These are phyloP conservation scores for Trametes gibbosa DNA, from an alignment of 768 basidiomycete species.

Conservation along the genomic window DNA sequence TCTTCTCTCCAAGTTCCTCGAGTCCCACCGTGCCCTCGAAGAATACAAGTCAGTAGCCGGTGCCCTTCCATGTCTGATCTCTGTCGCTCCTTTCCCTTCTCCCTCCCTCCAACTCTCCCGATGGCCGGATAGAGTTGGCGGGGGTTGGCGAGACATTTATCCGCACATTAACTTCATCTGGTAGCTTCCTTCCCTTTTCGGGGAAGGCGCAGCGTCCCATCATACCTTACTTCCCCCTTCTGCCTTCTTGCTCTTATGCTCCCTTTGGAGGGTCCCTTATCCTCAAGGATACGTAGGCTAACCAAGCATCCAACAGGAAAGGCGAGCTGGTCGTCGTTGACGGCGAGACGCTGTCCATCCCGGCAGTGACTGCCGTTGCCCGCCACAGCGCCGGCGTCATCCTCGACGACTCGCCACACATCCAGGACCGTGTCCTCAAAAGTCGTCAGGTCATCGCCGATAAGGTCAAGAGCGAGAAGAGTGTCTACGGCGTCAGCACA, in stretches of 20 bases:
- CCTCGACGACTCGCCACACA: constrained; percentile 46
- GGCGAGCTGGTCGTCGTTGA: constrained; percentile 65
- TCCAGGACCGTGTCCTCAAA: constrained; percentile 54
- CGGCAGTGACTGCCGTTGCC: constrained; percentile 75
- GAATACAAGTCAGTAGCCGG: constrained; percentile 50
- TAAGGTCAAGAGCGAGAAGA: constrained; percentile 65
- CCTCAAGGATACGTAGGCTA: neutral
- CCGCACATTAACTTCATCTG: neutral
- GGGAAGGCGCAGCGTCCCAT: neutral
- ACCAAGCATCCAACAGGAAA: constrained; percentile 36
- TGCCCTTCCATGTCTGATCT: neutral
- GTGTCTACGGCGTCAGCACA: constrained; percentile 82
- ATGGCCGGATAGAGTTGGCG: neutral
- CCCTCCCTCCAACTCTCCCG: neutral
- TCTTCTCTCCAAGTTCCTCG: constrained; percentile 56
- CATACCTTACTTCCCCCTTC: neutral
- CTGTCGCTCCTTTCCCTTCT: neutral
- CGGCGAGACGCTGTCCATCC: constrained; percentile 69
- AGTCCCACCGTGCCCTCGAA: constrained; percentile 60
- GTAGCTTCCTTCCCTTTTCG: neutral
- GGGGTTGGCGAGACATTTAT: neutral
- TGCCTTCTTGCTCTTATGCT: too few relatives aligned
- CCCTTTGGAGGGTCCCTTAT: neutral
- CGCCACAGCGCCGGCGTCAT: constrained; percentile 54
- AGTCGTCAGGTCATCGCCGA: constrained; percentile 61